These are phyloP conservation scores for Diplodia corticola DNA, from an alignment of 2,329 filamentous ascomycete genomes.

Conservation along the genomic window DNA sequence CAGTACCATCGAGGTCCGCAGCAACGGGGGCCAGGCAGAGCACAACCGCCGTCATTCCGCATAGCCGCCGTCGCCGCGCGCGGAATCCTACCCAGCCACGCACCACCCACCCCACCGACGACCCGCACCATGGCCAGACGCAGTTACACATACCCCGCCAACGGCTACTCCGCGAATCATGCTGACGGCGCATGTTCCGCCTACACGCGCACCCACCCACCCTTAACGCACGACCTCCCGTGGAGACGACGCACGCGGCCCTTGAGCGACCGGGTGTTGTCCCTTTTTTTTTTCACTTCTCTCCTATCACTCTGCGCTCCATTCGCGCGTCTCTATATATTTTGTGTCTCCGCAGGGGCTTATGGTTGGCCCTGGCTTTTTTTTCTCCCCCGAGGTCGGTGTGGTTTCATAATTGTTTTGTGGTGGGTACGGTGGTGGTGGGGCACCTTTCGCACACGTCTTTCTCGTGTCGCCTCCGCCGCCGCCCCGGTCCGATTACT, in stretches of 20 bases:
- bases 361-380: not conserved
- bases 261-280: not conserved
- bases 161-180: not conserved
- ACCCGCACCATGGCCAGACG: not conserved
- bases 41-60: conserved; percentile 13
- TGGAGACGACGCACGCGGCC: not conserved
- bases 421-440: not conserved
- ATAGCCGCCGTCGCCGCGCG: not conserved
- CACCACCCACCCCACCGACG: not conserved
- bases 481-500: not conserved
- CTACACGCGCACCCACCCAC: not conserved
- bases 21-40: not conserved
- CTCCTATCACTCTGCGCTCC: not conserved
- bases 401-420: not conserved
- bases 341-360: not conserved
- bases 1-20: not conserved
- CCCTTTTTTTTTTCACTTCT: not conserved
- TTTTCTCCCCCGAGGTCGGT: not conserved
- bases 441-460: not conserved
- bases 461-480: too few relatives aligned
- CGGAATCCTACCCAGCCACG: conserved; percentile 5
- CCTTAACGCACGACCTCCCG: not conserved
- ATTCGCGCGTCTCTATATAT: not conserved
- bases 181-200: not conserved
- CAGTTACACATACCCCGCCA: conserved; percentile 5